A percentile compares a stretch with the other conserved stretches of the same genome.
Conservation (phyloP, 352 stramenopile genomes). For the Pythium diclinum region DNA sequence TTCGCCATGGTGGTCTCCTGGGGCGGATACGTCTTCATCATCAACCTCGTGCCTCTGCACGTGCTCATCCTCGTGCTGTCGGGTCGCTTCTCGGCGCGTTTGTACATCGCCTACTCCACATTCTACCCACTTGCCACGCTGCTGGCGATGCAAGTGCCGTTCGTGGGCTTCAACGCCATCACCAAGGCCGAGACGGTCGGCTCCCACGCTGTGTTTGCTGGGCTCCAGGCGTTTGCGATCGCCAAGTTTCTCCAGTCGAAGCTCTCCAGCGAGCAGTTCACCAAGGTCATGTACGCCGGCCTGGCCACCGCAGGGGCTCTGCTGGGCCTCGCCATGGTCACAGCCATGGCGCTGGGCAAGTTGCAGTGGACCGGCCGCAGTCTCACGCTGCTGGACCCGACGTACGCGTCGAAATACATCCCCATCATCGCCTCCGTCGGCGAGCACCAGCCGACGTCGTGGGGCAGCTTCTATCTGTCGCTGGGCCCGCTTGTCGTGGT, state of each 20-base stretch:
- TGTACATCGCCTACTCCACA: slow-evolving; percentile 97
- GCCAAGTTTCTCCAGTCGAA: slow-evolving; percentile 49
- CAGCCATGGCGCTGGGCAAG: slow-evolving; percentile 66
- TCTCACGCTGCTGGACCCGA: slow-evolving; percentile 90
- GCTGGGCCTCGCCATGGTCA: slow-evolving; percentile 35
- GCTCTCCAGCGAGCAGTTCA: slow-evolving; percentile 47
- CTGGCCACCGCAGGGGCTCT: slow-evolving; percentile 35
- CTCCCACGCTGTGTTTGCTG: slow-evolving; percentile 92
- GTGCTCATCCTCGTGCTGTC: slow-evolving; percentile 89
- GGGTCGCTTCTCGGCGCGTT: slow-evolving; percentile 86
- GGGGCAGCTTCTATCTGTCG: slow-evolving; percentile 91
- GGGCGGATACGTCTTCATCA: slow-evolving; percentile 99
- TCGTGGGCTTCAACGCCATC: slow-evolving; percentile 97
- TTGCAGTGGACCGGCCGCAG: slow-evolving; percentile 91
- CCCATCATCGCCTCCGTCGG: slow-evolving; percentile 94
- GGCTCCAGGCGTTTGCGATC: slow-evolving; percentile 79
- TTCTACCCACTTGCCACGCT: slow-evolving; percentile 97
- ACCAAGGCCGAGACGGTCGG: slow-evolving; percentile 71
- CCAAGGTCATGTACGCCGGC: slow-evolving; percentile 40
- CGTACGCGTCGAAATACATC: slow-evolving; percentile 94
- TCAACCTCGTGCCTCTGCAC: slow-evolving; percentile 98
- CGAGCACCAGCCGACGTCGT: slow-evolving; percentile 93
- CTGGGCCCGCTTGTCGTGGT: slow-evolving; percentile 87
- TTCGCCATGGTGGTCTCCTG: slow-evolving; percentile 97
- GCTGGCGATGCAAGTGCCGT: slow-evolving; percentile 96